A percentile compares a stretch with the other conserved stretches of the same genome.
Evolutionary conservation across 495 filamentous ascomycete species (phyloP).

Genomic region (Penicillium alfredii): DNA sequence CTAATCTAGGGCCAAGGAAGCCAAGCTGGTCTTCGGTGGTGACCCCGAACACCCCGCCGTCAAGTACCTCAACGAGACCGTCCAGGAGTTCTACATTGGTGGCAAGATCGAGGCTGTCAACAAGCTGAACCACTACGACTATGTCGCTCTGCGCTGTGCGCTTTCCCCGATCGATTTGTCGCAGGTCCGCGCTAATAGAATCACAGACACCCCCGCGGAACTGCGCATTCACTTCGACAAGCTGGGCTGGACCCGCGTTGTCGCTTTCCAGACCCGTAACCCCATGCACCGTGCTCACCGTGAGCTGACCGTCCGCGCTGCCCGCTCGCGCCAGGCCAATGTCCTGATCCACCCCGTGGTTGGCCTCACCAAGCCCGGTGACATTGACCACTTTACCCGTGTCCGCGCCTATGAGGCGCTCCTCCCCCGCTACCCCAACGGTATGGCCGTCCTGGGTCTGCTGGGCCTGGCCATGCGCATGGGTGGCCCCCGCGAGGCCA

Average conservation of each 20-base stretch:
- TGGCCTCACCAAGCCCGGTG: conserved; percentile 95
- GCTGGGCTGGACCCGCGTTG: conserved; percentile 92
- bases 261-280: conserved; percentile 98
- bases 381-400: conserved; percentile 99
- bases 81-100: conserved; percentile 85
- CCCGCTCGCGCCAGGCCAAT: conserved; percentile 90
- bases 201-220: conserved; percentile 82
- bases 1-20: conserved; percentile 68
- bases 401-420: conserved; percentile 97
- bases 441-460: conserved; percentile 96
- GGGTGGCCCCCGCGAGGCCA: conserved; percentile 95
- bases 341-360: conserved; percentile 99
- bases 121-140: conserved; percentile 95
- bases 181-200: neutral
- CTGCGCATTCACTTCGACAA: conserved; percentile 96
- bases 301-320: conserved; percentile 94
- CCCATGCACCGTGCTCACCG: conserved; percentile 98
- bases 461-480: conserved; percentile 97
- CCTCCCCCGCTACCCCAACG: conserved; percentile 95
- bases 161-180: neutral
- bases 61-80: conserved; percentile 73
- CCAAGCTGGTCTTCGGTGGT: conserved; percentile 89
- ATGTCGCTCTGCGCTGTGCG: conserved; percentile 82
- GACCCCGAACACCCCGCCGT: conserved; percentile 91
- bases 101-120: conserved; percentile 94